Percentiles rank a stretch among this genome's conserved stretches.
Evolutionary conservation across 1,284 basidiomycete genomes (phyloP).

Genomic region (Melampsora medusae): DNA sequence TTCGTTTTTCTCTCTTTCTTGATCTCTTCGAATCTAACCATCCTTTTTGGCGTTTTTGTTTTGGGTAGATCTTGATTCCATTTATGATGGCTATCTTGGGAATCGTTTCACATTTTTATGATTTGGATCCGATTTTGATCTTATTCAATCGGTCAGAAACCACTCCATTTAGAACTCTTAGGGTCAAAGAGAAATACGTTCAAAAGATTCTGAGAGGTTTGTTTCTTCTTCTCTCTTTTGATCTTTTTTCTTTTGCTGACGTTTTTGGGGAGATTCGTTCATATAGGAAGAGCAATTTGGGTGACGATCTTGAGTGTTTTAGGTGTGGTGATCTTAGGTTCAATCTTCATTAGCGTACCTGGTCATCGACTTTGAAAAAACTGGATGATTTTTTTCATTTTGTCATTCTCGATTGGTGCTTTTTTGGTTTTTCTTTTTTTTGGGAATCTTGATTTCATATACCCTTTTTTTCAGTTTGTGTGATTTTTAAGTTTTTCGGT

Average conservation of each 20-base stretch:
- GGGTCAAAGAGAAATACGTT: conserved; percentile 86
- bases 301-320: conserved; percentile 62
- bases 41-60: conserved; percentile 33
- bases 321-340: conserved; percentile 71
- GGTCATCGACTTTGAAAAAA: conserved; percentile 69
- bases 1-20: neutral
- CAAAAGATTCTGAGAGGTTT: conserved; percentile 80
- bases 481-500: neutral
- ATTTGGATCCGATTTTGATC: conserved; percentile 78
- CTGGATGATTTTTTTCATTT: too few relatives aligned
- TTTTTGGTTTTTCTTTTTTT: too few relatives aligned
- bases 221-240: conserved; percentile 47
- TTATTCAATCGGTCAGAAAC: conserved; percentile 56
- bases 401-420: too few relatives aligned
- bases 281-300: conserved; percentile 36
- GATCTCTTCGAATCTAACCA: neutral
- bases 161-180: conserved; percentile 82
- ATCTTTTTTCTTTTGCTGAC: neutral
- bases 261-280: neutral
- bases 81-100: conserved; percentile 85
- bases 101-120: conserved; percentile 90
- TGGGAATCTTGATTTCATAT: too few relatives aligned
- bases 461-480: neutral
- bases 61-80: conserved; percentile 78
- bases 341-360: conserved; percentile 87